A percentile compares a stretch with the other conserved stretches of the same genome.
Conservation (phyloP, 176 grass and related monocot genomes). For the Oryza rufipogon region DNA sequence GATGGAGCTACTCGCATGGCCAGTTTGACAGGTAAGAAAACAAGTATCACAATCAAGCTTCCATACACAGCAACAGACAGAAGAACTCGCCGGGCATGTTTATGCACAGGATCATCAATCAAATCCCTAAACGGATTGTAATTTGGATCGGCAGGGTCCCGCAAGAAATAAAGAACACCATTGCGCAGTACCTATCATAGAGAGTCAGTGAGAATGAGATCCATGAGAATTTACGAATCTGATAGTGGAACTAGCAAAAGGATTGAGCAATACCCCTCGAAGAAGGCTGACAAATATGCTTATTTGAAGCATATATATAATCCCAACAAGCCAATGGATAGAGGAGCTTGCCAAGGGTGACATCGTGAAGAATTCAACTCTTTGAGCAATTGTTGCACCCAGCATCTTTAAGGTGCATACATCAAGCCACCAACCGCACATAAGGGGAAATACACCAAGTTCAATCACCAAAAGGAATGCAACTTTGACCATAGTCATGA, state of each 20-base stretch:
- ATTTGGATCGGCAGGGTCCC: constrained; percentile 98
- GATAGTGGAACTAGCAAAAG: constrained; percentile 13
- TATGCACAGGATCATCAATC: constrained; percentile 96
- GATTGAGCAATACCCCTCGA: constrained; percentile 76
- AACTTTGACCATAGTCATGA: constrained; percentile 98
- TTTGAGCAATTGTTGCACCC: constrained; percentile 87
- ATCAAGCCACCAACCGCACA: constrained; percentile 99
- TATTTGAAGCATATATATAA: constrained; percentile 99
- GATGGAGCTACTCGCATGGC: constrained; percentile 80
- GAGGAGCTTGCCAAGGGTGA: constrained; percentile 90
- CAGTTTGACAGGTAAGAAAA: constrained; percentile 97
- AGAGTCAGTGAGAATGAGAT: constrained; percentile 28
- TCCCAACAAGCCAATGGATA: constrained; percentile 98
- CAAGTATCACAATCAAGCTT: constrained; percentile 97
- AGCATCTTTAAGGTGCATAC: constrained; percentile 96
- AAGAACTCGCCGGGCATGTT: constrained; percentile 91
- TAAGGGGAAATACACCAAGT: constrained; percentile 94
- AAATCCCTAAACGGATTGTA: constrained; percentile 98
- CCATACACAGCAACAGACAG: constrained; percentile 97
- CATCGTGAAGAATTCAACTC: constrained; percentile 88
- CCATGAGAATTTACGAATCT: background rate
- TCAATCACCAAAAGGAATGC: constrained; percentile 97
- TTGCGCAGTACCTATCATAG: constrained; percentile 71
- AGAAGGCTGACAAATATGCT: constrained; percentile 99
- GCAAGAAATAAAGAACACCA: constrained; percentile 97